These are phyloP conservation scores for Cystofilobasidium ferigula DNA, from an alignment of 768 basidiomycete species.

Conservation along the genomic window DNA sequence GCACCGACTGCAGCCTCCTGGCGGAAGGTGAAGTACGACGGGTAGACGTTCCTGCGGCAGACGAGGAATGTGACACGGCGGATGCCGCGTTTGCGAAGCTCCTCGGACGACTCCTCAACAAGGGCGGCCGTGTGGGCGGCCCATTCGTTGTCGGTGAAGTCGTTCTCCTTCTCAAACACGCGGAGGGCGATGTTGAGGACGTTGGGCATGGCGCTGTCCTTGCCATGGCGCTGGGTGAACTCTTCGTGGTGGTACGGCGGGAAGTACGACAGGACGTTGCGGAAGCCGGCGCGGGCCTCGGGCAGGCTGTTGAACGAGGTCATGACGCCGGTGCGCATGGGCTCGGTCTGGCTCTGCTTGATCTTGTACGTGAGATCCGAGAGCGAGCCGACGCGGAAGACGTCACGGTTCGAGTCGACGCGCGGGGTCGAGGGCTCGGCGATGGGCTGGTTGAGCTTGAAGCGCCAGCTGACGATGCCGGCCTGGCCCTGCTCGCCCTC, in stretches of 20 bases:
- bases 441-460: slow-evolving; percentile 70
- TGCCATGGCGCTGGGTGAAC: slow-evolving; percentile 63
- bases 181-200: slow-evolving; percentile 90
- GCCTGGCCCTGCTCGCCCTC: slow-evolving; percentile 77
- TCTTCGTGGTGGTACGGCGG: slow-evolving; percentile 22
- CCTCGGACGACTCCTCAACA: slow-evolving; percentile 54
- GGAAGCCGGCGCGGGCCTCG: slow-evolving; percentile 27
- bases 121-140: slow-evolving; percentile 55
- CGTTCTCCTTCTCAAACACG: slow-evolving; percentile 68
- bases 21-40: slow-evolving; percentile 75
- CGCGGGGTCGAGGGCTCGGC: slow-evolving; percentile 45
- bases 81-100: slow-evolving; percentile 64
- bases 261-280: slow-evolving; percentile 25
- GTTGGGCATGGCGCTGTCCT: slow-evolving; percentile 65
- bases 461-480: slow-evolving; percentile 82
- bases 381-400: slow-evolving; percentile 77
- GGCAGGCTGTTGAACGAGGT: slow-evolving; percentile 71
- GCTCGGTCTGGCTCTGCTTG: slow-evolving; percentile 67
- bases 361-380: slow-evolving; percentile 93
- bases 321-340: slow-evolving; percentile 79
- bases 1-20: slow-evolving; percentile 47
- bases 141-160: slow-evolving; percentile 66
- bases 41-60: slow-evolving; percentile 83
- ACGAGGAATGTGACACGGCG: slow-evolving; percentile 85
- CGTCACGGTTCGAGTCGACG: slow-evolving; percentile 44